Conservation (phyloP, 306 rosid species). For the Adenanthera pavonina region DNA sequence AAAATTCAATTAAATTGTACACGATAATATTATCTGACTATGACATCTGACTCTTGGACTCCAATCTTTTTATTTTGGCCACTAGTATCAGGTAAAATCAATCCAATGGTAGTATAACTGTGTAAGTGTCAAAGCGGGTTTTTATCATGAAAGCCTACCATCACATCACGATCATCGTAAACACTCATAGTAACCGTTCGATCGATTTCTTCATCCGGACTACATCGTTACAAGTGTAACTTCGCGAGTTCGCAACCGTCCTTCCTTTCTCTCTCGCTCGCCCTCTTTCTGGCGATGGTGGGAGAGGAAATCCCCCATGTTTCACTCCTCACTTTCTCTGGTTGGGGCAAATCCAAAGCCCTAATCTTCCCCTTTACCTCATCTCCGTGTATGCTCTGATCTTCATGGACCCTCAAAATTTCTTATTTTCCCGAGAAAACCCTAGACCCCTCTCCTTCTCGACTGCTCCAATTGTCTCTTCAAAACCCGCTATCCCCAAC, state of each 20-base stretch:
- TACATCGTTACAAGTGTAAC: background rate
- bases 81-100: too few species aligned
- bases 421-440: slow-evolving; percentile 46
- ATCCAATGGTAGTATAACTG: too few species aligned
- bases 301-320: background rate
- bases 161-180: too few species aligned
- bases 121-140: too few species aligned
- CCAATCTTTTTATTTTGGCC: too few species aligned
- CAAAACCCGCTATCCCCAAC: slow-evolving; percentile 29
- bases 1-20: too few species aligned
- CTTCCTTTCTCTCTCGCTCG: background rate
- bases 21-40: too few species aligned
- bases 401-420: slow-evolving; percentile 51
- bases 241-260: background rate
- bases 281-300: slow-evolving; percentile 20
- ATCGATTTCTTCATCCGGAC: background rate
- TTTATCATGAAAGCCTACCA: too few species aligned
- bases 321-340: background rate
- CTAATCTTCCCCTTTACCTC: background rate
- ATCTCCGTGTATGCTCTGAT: background rate
- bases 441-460: slow-evolving; percentile 46
- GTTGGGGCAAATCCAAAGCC: background rate
- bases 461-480: background rate
- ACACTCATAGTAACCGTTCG: background rate
- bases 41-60: too few species aligned